Evolutionary conservation across 106 monocot species (phyloP).

Genomic region (Vanilla planifolia): DNA sequence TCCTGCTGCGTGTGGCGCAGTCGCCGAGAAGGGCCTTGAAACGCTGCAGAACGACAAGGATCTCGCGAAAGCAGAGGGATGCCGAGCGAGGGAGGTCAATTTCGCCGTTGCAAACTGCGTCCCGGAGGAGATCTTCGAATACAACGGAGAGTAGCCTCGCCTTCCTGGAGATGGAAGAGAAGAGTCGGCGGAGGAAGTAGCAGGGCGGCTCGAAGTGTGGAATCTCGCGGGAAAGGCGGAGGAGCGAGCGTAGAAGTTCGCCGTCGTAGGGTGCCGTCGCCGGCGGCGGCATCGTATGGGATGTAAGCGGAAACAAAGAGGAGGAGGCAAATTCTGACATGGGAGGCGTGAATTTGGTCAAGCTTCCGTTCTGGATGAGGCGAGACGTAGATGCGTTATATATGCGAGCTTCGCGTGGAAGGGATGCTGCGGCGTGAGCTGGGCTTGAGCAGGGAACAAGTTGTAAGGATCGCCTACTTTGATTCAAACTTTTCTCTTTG

Average conservation of each 20-base stretch:
- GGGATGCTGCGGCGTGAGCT: conserved; percentile 4
- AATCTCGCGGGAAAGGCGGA: conserved; percentile 41
- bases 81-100: conserved; percentile 32
- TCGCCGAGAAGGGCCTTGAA: conserved; percentile 31
- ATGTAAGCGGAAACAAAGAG: neutral
- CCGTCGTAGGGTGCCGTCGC: neutral
- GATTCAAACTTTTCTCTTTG: neutral
- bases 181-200: conserved; percentile 15
- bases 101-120: no score
- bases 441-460: neutral
- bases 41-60: conserved; percentile 44
- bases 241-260: conserved; percentile 32
- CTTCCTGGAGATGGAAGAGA: conserved; percentile 30
- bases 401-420: neutral
- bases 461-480: neutral
- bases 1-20: conserved; percentile 48
- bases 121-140: conserved; percentile 60
- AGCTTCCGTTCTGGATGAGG: neutral
- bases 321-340: conserved; percentile 7
- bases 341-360: conserved; percentile 3
- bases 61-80: conserved; percentile 51
- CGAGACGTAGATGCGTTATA: neutral
- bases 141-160: conserved; percentile 26
- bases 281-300: neutral
- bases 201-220: conserved; percentile 20